Evolutionary conservation across 2,329 filamentous ascomycete genomes (phyloP), one percentile per base, ranked within the genome.

Genomic region (Amauroascus verrucosus): DNA sequence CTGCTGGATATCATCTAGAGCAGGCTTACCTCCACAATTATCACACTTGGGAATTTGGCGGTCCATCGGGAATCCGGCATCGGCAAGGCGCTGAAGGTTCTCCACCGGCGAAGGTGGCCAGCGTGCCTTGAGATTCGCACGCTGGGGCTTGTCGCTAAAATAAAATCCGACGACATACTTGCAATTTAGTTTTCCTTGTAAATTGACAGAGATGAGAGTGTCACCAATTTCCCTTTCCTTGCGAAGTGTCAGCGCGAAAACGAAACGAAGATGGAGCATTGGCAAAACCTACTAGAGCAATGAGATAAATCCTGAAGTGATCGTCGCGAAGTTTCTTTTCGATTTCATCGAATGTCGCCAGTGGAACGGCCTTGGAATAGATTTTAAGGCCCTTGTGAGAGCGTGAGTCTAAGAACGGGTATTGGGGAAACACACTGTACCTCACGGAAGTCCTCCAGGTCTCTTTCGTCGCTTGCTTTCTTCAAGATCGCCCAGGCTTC

Each of bases 51-150:
- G 70, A 33, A 78, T 63, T 54, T 74, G 67, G 41, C 74, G 71
- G 54, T 79, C 75, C 54, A 75, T 70, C 1, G 74, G 68, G 24
- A 76, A 63, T 9, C 78, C 78, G 20, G 77, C 75, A 60, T 79
- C 68, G 11, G 61, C 66, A 14, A 81, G 70, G 51, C 77, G 77
- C 48, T 70, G 65, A 8, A 77, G 57, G 58, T 80, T 81, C 20
- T 78, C 74, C 41, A 77, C 76, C 0, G 66, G 57, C 5, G 65
- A 65, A 8, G 60, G 55, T 41, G 78, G 78, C 77, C 77, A 81
- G 43, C 72, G 72, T 1, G 69, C 65, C 18, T 68, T 65, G 18
- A 76, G 70, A 41, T 67, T 70, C 11, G 65, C 65, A 52, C 77
- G 76, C 56, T 72, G 72, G 3, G 75, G 68, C 57, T 76, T 74